Evolutionary conservation across 2,329 filamentous ascomycete genomes (phyloP).

Genomic region (Exophiala lecanii-corni): DNA sequence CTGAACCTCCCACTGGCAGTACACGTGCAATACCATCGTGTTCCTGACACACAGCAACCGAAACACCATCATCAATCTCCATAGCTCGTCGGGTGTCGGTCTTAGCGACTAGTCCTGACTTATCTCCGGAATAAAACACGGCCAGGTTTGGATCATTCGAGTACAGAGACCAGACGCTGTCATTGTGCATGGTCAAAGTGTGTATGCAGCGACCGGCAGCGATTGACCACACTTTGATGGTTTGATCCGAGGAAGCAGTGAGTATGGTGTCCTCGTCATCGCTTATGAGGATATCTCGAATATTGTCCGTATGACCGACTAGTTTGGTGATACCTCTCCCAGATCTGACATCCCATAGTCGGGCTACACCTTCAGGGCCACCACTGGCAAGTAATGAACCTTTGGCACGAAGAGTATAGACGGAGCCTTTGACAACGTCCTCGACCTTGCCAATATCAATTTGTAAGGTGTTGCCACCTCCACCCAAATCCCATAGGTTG

Average conservation of each 20-base stretch:
- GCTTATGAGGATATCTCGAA: slow-evolving; percentile 85
- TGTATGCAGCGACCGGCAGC: slow-evolving; percentile 95
- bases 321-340: slow-evolving; percentile 93
- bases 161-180: slow-evolving; percentile 94
- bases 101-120: slow-evolving; percentile 90
- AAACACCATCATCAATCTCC: slow-evolving; percentile 82
- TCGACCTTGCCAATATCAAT: slow-evolving; percentile 69
- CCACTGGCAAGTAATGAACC: slow-evolving; percentile 82
- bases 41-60: slow-evolving; percentile 86
- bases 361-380: slow-evolving; percentile 86
- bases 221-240: slow-evolving; percentile 96
- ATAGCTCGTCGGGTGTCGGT: slow-evolving; percentile 76
- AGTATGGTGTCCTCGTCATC: slow-evolving; percentile 85
- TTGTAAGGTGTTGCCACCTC: slow-evolving; percentile 76
- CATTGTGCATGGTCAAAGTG: slow-evolving; percentile 97
- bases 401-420: slow-evolving; percentile 82
- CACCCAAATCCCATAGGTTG: slow-evolving; percentile 87
- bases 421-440: slow-evolving; percentile 85
- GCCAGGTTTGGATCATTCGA: slow-evolving; percentile 80
- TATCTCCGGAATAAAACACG: slow-evolving; percentile 91
- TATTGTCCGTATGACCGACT: slow-evolving; percentile 91
- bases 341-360: slow-evolving; percentile 84
- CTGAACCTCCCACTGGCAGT: slow-evolving; percentile 62
- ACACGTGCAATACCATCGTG: slow-evolving; percentile 65
- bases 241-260: slow-evolving; percentile 92